A percentile compares a stretch with the other conserved stretches of the same genome.
Conservation (phyloP, 495 filamentous ascomycete genomes). For the Tuber borchii region DNA sequence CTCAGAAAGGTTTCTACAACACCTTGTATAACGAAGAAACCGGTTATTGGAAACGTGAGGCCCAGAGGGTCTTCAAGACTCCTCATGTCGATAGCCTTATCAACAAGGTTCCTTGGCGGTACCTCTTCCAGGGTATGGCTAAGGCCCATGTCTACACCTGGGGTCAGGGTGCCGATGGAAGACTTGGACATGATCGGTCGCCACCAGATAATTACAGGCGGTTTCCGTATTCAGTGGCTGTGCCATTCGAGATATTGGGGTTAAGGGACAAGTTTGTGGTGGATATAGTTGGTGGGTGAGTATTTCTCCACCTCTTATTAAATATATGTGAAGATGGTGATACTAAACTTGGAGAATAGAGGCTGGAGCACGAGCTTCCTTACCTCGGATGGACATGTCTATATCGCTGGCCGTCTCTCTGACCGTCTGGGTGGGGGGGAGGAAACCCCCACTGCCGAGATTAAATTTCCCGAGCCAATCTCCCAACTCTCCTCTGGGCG, state of each 20-base stretch:
- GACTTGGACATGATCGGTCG: slow-evolving; percentile 23
- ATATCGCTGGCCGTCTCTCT: slow-evolving; percentile 27
- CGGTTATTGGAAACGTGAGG: not conserved
- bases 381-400: slow-evolving; percentile 30
- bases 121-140: slow-evolving; percentile 25
- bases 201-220: not conserved
- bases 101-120: slow-evolving; percentile 19
- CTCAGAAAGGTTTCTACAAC: slow-evolving; percentile 15
- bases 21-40: not conserved
- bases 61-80: not conserved
- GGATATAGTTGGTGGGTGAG: slow-evolving; percentile 32
- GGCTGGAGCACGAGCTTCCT: slow-evolving; percentile 38
- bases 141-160: slow-evolving; percentile 34
- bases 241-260: slow-evolving; percentile 24
- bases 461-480: slow-evolving; percentile 21
- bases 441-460: slow-evolving; percentile 6
- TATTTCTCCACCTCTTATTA: not conserved
- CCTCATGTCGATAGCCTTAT: slow-evolving; percentile 8
- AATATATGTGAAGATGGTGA: not conserved
- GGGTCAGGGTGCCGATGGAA: slow-evolving; percentile 27
- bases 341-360: slow-evolving; percentile 14
- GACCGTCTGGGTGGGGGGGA: slow-evolving; percentile 22
- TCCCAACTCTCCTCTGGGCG: slow-evolving; percentile 35
- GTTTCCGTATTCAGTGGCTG: slow-evolving; percentile 9
- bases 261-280: slow-evolving; percentile 29